A percentile compares a stretch with the other conserved stretches of the same genome.
Conservation (phyloP, 805 yeast genomes). For the Teunomyces stri region DNA sequence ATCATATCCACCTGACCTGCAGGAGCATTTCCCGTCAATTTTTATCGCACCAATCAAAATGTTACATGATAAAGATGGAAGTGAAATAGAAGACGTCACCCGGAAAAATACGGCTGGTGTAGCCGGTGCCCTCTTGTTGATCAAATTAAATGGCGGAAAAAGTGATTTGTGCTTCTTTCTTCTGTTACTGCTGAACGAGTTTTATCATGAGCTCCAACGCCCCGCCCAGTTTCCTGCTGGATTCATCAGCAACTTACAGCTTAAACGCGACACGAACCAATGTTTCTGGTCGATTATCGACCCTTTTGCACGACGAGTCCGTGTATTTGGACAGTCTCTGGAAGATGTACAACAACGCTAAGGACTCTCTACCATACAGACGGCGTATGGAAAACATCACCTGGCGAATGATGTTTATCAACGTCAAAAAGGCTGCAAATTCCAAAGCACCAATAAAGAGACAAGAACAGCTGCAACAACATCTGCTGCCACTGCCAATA, state of each 20-base stretch:
- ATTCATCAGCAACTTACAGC: neutral
- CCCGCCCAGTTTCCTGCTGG: neutral
- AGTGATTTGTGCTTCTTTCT: neutral
- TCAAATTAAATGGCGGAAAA: neutral
- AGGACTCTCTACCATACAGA: slow-evolving; percentile 68
- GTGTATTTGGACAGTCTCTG: slow-evolving; percentile 40
- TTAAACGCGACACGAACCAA: neutral
- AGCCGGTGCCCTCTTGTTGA: neutral
- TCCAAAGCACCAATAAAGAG: slow-evolving; percentile 10
- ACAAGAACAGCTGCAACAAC: neutral
- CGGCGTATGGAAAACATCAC: slow-evolving; percentile 80
- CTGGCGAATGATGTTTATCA: slow-evolving; percentile 80
- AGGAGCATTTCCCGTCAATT: neutral
- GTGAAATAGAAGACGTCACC: neutral
- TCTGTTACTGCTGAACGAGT: neutral
- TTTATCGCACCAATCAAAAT: slow-evolving; percentile 10
- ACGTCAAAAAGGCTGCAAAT: slow-evolving; percentile 9
- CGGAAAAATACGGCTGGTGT: slow-evolving; percentile 1
- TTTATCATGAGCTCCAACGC: neutral
- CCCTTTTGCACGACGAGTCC: neutral
- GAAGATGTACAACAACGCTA: slow-evolving; percentile 80
- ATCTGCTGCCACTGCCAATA: neutral
- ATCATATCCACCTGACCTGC: neutral
- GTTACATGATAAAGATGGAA: slow-evolving; percentile 2
- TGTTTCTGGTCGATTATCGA: neutral